Evolutionary conservation across 2,329 filamentous ascomycete genomes (phyloP), one percentile per base, ranked within the genome.

Genomic region (Sphaerulina musiva): DNA sequence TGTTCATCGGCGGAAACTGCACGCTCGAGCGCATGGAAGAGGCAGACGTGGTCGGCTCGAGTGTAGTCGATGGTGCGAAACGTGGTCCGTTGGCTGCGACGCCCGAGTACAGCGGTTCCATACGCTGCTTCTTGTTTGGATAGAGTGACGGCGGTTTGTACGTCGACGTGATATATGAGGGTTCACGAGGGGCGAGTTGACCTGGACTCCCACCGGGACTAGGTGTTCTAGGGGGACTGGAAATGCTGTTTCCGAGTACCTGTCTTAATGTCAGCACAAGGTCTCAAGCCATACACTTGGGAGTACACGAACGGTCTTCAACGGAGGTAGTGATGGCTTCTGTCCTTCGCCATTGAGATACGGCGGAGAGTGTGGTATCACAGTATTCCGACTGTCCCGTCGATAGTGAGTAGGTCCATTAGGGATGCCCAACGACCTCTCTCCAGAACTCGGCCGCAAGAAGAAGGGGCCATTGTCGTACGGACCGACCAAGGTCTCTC

Each of bases 91-190:
- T 39, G 20, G 11, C 57, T 17, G 42, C 47, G 6, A 55, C 14
- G 8, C 49, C 54, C 6, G 60, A 53, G 41, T 34, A 43, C 0
- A 31, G 29, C 32, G 40, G 20, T 23, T 63, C 64, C 4, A 62
- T 68, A 29, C 66, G 57, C 31, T 61, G 61, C 53, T 67, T 69
- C 60, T 70, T 69, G 60, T 68, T 68, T 2, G 68, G 68, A 51
- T 70, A 69, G 1, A 70, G 57, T 17, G 66, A 59, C 11, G 64
- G 61, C 11, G 68, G 68, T 51, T 68, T 69, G 62, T 67, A 69
- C 2, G 65, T 67, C 11, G 60, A 58, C 10, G 63, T 59, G 17
- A 61, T 63, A 55, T 65, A 66, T 1, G 59, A 56, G 4, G 68
- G 67, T 58, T 70, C 68, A 34, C 64, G 59, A 8, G 67, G 67